Evolutionary conservation across 1,284 basidiomycete genomes (phyloP).

Genomic region (Trametes hirsuta): DNA sequence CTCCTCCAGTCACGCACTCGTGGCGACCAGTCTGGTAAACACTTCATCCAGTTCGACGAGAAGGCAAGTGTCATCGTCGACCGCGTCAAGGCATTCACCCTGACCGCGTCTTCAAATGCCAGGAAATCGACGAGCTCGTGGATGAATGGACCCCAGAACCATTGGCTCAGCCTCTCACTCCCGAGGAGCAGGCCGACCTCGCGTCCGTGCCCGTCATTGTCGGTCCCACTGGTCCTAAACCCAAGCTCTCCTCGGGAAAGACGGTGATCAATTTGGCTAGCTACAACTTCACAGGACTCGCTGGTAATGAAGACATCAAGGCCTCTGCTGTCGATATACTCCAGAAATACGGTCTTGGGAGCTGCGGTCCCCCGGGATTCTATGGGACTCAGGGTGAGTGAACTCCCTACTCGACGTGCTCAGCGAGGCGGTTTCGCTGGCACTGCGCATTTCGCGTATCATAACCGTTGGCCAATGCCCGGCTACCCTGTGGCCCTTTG

Average conservation of each 20-base stretch:
- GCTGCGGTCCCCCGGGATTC: conserved; percentile 97
- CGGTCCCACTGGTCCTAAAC: conserved; percentile 84
- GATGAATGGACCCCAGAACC: conserved; percentile 95
- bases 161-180: conserved; percentile 66
- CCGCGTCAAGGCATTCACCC: not conserved
- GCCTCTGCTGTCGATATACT: conserved; percentile 85
- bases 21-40: conserved; percentile 83
- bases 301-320: conserved; percentile 88
- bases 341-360: conserved; percentile 93
- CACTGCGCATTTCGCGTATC: not conserved
- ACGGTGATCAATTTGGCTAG: conserved; percentile 87
- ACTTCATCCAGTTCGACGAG: conserved; percentile 90
- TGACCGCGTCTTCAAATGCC: conserved; percentile 2
- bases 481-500: not conserved
- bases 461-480: not conserved
- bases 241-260: conserved; percentile 81
- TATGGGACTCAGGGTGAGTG: conserved; percentile 89
- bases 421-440: not conserved
- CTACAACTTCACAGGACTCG: conserved; percentile 92
- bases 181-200: conserved; percentile 71
- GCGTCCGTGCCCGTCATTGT: conserved; percentile 77
- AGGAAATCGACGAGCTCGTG: conserved; percentile 98
- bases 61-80: conserved; percentile 59
- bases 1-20: conserved; percentile 89
- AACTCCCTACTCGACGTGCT: not conserved